Evolutionary conservation across 371 early-diverging fungal genomes (phyloP), one percentile per base, ranked within the genome.

Genomic region (Chytridium lagenaria): DNA sequence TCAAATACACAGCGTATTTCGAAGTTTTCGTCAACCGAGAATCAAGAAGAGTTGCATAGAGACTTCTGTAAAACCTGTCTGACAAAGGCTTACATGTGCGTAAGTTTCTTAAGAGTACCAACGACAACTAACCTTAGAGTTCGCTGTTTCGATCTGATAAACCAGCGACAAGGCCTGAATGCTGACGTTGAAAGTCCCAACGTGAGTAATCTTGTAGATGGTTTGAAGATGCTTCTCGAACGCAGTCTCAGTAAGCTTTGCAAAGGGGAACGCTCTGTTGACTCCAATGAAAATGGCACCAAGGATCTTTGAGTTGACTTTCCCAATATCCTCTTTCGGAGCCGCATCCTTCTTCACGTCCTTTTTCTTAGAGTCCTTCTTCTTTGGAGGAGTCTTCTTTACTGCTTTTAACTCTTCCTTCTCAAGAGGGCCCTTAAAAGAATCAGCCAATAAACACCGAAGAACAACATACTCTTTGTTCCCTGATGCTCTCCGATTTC

Each of bases 271-370:
- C 12, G 96, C 95, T 57, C 98, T 94, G 77, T 97, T 96, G 40
- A 98, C 90, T 72, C 98, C 98, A 0, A 97, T 97, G 57, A 98
- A 83, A 33, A 97, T 85, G 2, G 94, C 96, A n/a, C 92, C 92
- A 80, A 97, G 87, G 85, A 95, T 91, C 78, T 93, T 93, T 33
- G 87, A 77, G 65, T 88, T 86, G 51, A 85, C 81, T 69, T 90
- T 88, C 59, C 90, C 90, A 23, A 91, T 87, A 39, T 90, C 92
- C 44, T 86, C 81, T 50, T 83, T 76, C 65, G 74, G 61, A 64
- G 44, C 44, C 19, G 44, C 44, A 44, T 71, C 59, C 37, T 76
- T 44, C 1, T 19, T 44, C 12, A 44, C 44, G 19, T 23, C 59
- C 36, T 28, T 69, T 36, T 2, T 67, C 73, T 19, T 52, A 49